Conservation (phyloP, 1,284 basidiomycete genomes). For the Trichosporon coremiiforme region DNA sequence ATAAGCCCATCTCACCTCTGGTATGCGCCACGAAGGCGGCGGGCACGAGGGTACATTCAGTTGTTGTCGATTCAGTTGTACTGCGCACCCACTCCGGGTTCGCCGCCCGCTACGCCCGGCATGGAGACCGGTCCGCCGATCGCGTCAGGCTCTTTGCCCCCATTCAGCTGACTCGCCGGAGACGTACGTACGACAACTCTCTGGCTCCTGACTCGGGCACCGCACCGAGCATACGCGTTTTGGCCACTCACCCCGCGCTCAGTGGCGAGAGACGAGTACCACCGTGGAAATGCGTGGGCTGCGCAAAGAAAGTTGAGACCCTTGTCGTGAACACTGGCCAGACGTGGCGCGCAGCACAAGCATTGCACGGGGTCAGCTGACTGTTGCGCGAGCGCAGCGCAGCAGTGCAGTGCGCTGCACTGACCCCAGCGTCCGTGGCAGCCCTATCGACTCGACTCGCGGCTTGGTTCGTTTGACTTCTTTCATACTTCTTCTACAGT, state of each 20-base stretch:
- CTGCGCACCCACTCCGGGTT: background rate
- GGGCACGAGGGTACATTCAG: too few species aligned
- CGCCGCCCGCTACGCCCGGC: too few species aligned
- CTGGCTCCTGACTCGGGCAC: background rate
- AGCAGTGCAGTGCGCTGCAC: background rate
- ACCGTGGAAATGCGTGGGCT: background rate
- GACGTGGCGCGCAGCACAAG: background rate
- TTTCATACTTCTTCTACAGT: slow-evolving; percentile 16
- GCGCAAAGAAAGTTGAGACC: background rate
- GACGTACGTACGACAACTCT: background rate
- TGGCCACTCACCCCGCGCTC: too few species aligned
- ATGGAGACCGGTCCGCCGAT: background rate
- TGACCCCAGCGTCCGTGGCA: background rate
- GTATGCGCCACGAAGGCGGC: too few species aligned
- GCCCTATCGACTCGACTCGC: background rate
- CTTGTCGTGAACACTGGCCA: background rate
- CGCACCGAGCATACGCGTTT: background rate
- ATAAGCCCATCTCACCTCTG: too few species aligned
- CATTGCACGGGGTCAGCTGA: background rate
- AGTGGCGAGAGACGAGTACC: background rate
- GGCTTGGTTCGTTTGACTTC: slow-evolving; percentile 7
- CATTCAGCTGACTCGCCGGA: background rate
- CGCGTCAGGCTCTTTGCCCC: background rate
- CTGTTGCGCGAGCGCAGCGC: background rate
- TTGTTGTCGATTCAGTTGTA: too few species aligned